Evolutionary conservation across 2,329 filamentous ascomycete species (phyloP).

Genomic region (Phialocephala sp.): DNA sequence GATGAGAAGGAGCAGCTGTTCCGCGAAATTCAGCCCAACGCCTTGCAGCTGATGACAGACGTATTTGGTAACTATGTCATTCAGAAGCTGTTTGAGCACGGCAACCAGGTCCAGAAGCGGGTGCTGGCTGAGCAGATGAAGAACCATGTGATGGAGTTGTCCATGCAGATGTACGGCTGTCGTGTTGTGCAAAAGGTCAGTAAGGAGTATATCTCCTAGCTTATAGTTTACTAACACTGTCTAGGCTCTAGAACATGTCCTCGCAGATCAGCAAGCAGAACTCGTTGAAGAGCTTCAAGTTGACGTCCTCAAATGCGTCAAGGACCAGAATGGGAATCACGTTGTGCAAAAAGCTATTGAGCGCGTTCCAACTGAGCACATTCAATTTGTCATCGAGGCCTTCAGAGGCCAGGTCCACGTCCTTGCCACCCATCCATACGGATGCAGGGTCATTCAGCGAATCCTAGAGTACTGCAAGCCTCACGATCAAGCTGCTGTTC

Average conservation of each 20-base stretch:
- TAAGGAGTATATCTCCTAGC: constrained; percentile 9
- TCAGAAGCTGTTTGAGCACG: constrained; percentile 96
- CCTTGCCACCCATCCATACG: constrained; percentile 81
- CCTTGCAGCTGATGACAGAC: constrained; percentile 89
- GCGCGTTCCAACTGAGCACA: constrained; percentile 75
- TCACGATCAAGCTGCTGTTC: constrained; percentile 71
- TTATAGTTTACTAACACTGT: constrained; percentile 27
- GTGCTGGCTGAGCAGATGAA: constrained; percentile 86
- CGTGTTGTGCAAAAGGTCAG: constrained; percentile 91
- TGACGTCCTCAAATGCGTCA: constrained; percentile 77
- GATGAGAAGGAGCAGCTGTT: constrained; percentile 95
- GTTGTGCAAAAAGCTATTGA: constrained; percentile 95
- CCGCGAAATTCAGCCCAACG: constrained; percentile 82
- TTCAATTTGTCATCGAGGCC: constrained; percentile 83
- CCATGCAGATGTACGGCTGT: constrained; percentile 90
- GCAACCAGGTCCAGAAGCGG: constrained; percentile 91
- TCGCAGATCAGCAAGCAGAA: constrained; percentile 87
- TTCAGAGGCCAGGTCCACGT: constrained; percentile 76
- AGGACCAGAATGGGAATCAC: constrained; percentile 92
- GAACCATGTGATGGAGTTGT: constrained; percentile 79
- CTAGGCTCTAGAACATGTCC: constrained; percentile 86
- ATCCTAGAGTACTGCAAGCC: constrained; percentile 84
- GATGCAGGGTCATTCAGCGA: constrained; percentile 90
- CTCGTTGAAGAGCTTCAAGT: constrained; percentile 83
- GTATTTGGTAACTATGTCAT: constrained; percentile 99